Evolutionary conservation across 2,329 filamentous ascomycete species (phyloP).

Genomic region (Alternaria sp.): DNA sequence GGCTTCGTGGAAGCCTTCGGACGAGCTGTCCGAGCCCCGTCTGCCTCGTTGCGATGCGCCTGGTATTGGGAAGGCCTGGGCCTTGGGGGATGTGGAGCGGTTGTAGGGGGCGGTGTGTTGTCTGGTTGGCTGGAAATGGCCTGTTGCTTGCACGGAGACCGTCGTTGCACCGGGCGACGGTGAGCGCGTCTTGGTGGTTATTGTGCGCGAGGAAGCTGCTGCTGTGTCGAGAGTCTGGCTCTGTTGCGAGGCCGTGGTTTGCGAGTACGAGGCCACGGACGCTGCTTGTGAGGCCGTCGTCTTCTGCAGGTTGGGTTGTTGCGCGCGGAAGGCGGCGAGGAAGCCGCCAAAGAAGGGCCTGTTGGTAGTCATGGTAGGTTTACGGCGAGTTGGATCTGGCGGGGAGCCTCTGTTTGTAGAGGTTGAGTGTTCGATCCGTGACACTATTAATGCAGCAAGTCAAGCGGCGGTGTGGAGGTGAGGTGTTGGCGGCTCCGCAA

Average conservation of each 20-base stretch:
- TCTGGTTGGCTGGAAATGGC: conserved; percentile 52
- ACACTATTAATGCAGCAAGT: neutral
- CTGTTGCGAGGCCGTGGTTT: conserved; percentile 47
- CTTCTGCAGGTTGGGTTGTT: conserved; percentile 68
- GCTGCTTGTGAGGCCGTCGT: conserved; percentile 56
- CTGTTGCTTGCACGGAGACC: conserved; percentile 50
- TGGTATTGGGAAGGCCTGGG: conserved; percentile 49
- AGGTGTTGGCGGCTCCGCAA: conserved; percentile 1
- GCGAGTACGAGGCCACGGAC: conserved; percentile 49
- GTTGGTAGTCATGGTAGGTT: conserved; percentile 67
- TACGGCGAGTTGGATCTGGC: too few relatives aligned
- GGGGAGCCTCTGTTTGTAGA: too few relatives aligned
- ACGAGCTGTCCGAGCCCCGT: conserved; percentile 77
- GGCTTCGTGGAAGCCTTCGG: conserved; percentile 78
- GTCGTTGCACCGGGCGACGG: conserved; percentile 48
- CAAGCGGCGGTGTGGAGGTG: conserved; percentile 10
- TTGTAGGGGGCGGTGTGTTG: conserved; percentile 51
- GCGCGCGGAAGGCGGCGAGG: conserved; percentile 71
- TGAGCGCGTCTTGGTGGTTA: conserved; percentile 45
- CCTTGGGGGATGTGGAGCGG: conserved; percentile 48
- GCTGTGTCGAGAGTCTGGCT: conserved; percentile 50
- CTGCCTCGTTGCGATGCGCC: conserved; percentile 53
- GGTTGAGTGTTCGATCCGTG: too few relatives aligned
- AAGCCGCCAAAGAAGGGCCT: conserved; percentile 72
- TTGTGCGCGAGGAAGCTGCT: conserved; percentile 52